Base-by-base conservation (phyloP, 192 early-diverging fungal species). In the Linderina pennispora region DNA sequence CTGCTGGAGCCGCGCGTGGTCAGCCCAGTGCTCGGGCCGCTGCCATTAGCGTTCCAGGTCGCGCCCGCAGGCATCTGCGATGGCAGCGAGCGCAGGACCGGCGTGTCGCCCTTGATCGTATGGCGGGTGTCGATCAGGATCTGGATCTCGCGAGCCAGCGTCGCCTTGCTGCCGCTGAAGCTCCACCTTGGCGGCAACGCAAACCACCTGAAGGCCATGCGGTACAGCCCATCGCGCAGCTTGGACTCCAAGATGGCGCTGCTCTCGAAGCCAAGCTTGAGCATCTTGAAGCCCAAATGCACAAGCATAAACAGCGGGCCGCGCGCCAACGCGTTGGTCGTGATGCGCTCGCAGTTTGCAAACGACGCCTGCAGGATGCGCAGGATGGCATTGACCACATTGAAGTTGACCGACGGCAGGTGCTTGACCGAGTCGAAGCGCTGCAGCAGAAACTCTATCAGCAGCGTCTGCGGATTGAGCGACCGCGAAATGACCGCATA, bases 401-500 rank as follows among this genome's bases (percentile, higher is more conserved):
- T 82, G 43, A 86, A 75, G 36, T 91, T 84, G 47, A 36, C 40
- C 45, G 53, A 39, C 19, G 77, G 70, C 46, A 80, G 80, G 45
- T 90, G 83, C 33, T 83, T 75, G 40, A 86, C 85, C 8, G 81
- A 82, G 50, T 91, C 87, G 74, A 92, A 95, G 15, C 91, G 78
- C 42, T 84, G 81, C 20, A 76, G 64, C 17, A 98, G 64, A 60
- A 95, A 98, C 58, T 90, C 79, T 28, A 94, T 87, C 82, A 91
- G 86, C 25, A 75, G 86, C 15, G 77, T 51, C 52, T 98, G 96
- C 10, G 90, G 86, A 0, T 71, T 62, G 46, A 87, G 78, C 20
- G 80, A 62, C 23, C 62, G 76, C 13, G 73, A 81, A 14, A 80
- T 89, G 13, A 62, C 58, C 36, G 73, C 70, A 33, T 80, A 74